phyloP scores from a whole-genome alignment of 2,329 filamentous ascomycete genomes.

The Colletotrichum sp. region DNA sequence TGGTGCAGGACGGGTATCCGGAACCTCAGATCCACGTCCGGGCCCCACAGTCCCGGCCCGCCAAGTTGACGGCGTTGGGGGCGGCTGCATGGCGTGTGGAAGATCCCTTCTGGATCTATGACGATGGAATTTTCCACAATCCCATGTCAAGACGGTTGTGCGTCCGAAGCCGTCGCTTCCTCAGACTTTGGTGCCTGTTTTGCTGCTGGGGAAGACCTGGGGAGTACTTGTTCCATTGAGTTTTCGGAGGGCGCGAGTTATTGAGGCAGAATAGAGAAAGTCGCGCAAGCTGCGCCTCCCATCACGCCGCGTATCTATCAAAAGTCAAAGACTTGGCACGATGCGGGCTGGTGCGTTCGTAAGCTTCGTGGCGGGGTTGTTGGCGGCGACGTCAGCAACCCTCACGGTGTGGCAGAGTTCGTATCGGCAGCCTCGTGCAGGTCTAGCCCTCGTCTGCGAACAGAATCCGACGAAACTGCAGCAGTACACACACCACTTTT shows the following conservation, averaged over 20 bases:
- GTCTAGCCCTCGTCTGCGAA: not conserved
- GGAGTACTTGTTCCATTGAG: not conserved
- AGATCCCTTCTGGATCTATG: not conserved
- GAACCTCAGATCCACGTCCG: not conserved
- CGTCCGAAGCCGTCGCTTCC: not conserved
- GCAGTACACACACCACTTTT: not conserved
- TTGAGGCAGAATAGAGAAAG: not conserved
- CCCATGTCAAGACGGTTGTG: not conserved
- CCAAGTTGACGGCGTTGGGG: conserved; percentile 7
- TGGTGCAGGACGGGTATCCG: not conserved
- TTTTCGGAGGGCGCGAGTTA: not conserved
- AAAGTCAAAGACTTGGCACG: not conserved
- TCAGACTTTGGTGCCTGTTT: not conserved
- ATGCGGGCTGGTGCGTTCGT: not conserved
- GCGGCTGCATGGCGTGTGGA: not conserved
- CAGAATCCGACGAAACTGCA: not conserved
- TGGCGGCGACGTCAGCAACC: not conserved
- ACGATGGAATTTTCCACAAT: not conserved
- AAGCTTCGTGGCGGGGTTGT: conserved; percentile 1
- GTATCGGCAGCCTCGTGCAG: not conserved
- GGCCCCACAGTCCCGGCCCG: not conserved
- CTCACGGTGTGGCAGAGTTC: not conserved
- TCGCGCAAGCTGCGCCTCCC: not conserved
- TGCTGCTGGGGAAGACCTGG: not conserved
- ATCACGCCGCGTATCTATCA: not conserved